Conservation (phyloP, 495 filamentous ascomycete genomes). For the Peziza echinospora region DNA sequence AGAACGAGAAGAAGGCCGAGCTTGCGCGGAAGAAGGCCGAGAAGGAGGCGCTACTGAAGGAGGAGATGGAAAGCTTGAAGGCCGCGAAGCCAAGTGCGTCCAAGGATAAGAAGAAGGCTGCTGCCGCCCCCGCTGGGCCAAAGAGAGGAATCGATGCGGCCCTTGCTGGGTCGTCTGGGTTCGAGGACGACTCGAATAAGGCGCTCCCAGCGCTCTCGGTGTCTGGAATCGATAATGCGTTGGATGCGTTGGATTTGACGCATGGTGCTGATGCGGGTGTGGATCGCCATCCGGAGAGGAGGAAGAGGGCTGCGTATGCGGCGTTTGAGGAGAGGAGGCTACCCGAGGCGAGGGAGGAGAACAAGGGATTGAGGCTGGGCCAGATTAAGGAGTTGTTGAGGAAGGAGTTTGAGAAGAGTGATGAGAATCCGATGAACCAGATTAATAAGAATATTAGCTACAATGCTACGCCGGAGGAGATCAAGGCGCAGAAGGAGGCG, state of each 20-base stretch:
- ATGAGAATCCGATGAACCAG: conserved; percentile 89
- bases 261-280: conserved; percentile 35
- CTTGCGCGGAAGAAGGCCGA: conserved; percentile 63
- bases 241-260: conserved; percentile 59
- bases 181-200: conserved; percentile 16
- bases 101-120: conserved; percentile 45
- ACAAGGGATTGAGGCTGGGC: conserved; percentile 50
- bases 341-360: conserved; percentile 63
- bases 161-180: conserved; percentile 1
- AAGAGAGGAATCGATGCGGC: conserved; percentile 13
- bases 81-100: conserved; percentile 35
- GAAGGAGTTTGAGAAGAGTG: conserved; percentile 81
- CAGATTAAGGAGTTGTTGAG: conserved; percentile 57
- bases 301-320: conserved; percentile 76
- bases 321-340: conserved; percentile 66
- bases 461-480: conserved; percentile 60
- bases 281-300: conserved; percentile 65
- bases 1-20: conserved; percentile 16
- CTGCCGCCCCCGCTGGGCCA: conserved; percentile 20
- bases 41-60: conserved; percentile 56
- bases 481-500: conserved; percentile 37
- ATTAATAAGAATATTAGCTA: conserved; percentile 35
- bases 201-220: conserved; percentile 38
- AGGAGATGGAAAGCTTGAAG: conserved; percentile 45
- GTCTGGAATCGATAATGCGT: conserved; percentile 70